These are phyloP conservation scores for Saccharomyces hybrid DNA, from an alignment of 1,139 yeast genomes.

Conservation along the genomic window DNA sequence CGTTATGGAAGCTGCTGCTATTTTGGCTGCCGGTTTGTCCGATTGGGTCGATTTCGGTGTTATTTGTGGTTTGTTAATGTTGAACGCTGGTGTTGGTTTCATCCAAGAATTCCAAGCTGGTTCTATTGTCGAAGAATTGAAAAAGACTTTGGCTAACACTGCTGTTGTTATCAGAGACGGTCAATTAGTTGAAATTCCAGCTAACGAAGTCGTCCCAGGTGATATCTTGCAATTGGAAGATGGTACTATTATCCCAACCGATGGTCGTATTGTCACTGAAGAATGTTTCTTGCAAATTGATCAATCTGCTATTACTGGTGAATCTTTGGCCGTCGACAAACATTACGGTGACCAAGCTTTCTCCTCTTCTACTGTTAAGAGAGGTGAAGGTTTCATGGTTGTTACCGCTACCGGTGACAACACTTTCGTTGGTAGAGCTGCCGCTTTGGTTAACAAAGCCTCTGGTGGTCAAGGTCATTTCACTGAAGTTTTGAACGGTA, in stretches of 20 bases:
- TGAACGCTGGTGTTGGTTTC: slow-evolving; percentile 92
- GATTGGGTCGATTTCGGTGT: slow-evolving; percentile 99
- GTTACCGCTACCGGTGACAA: slow-evolving; percentile 91
- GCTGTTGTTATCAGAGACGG: slow-evolving; percentile 84
- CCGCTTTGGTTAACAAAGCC: slow-evolving; percentile 92
- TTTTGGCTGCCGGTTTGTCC: slow-evolving; percentile 92
- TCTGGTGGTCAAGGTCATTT: slow-evolving; percentile 89
- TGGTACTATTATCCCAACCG: slow-evolving; percentile 90
- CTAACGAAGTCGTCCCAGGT: slow-evolving; percentile 85
- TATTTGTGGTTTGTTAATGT: slow-evolving; percentile 73
- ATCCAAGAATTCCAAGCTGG: slow-evolving; percentile 95
- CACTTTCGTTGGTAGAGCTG: slow-evolving; percentile 91
- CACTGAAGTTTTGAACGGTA: slow-evolving; percentile 94
- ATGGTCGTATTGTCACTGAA: slow-evolving; percentile 84
- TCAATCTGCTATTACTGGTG: slow-evolving; percentile 97
- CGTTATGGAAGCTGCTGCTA: slow-evolving; percentile 97
- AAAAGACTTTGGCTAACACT: slow-evolving; percentile 83
- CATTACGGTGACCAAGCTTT: slow-evolving; percentile 76
- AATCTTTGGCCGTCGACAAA: slow-evolving; percentile 91
- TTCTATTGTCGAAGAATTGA: slow-evolving; percentile 86
- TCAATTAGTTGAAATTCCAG: slow-evolving; percentile 57
- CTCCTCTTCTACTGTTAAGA: slow-evolving; percentile 91
- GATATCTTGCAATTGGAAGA: slow-evolving; percentile 85
- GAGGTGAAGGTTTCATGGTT: slow-evolving; percentile 92
- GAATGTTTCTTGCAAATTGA: slow-evolving; percentile 85